Percentiles rank a stretch among this genome's conserved stretches.
Evolutionary conservation across 1,139 yeast genomes (phyloP).

Genomic region (Pneumocystis sp.): DNA sequence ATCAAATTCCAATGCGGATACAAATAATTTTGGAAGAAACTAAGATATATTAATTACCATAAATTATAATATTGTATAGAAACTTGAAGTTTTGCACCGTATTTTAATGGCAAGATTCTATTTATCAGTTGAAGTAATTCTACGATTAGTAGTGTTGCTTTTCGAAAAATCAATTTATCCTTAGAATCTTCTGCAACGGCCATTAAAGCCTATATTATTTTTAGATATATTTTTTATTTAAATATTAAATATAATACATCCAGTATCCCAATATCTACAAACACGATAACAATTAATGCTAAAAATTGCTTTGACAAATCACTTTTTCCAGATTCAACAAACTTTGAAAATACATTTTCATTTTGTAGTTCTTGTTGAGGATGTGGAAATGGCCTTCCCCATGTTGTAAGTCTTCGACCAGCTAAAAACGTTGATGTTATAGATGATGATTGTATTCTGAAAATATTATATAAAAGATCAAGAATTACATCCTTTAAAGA

Average conservation of each 20-base stretch:
- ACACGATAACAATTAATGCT: constrained; percentile 40
- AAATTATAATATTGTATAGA: background rate
- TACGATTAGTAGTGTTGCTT: constrained; percentile 49
- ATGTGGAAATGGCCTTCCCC: constrained; percentile 6
- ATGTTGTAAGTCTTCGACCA: constrained; percentile 22
- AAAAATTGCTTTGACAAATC: constrained; percentile 37
- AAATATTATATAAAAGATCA: constrained; percentile 56
- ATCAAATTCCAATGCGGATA: constrained; percentile 20
- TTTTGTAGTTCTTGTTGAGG: constrained; percentile 1
- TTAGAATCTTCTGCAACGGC: constrained; percentile 34
- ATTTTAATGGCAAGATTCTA: constrained; percentile 35
- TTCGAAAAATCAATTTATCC: constrained; percentile 36
- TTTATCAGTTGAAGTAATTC: constrained; percentile 46
- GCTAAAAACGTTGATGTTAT: constrained; percentile 35
- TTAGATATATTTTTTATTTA: background rate
- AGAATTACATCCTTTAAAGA: constrained; percentile 28
- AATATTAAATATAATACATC: constrained; percentile 18
- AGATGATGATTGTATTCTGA: constrained; percentile 46
- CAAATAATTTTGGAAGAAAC: constrained; percentile 23
- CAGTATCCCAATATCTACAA: constrained; percentile 44
- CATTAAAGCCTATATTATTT: constrained; percentile 25
- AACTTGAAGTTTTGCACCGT: constrained; percentile 19
- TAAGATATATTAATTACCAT: background rate
- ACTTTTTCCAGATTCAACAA: constrained; percentile 2
- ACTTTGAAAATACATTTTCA: background rate